Percentiles rank a stretch among this genome's conserved stretches.
Evolutionary conservation across 2,329 filamentous ascomycete genomes (phyloP).

Genomic region (Scleromitrula shiraiana): DNA sequence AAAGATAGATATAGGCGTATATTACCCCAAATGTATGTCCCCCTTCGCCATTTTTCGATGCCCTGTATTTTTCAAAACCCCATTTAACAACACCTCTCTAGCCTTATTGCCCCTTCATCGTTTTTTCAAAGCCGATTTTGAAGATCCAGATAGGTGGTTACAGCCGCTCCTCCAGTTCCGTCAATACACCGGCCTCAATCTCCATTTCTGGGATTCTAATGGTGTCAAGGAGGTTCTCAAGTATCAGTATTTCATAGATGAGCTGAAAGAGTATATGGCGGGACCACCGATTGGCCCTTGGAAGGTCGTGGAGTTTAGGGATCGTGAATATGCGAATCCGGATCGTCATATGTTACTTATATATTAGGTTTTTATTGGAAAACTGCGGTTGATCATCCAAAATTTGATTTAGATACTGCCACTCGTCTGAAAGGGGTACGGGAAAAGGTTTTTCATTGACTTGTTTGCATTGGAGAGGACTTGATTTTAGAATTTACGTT

Average conservation of each 20-base stretch:
- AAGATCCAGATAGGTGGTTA: not conserved
- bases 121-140: not conserved
- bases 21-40: not conserved
- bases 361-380: too few species aligned
- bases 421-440: too few species aligned
- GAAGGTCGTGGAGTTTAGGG: slow-evolving; percentile 1
- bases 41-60: not conserved
- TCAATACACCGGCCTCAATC: slow-evolving; percentile 1
- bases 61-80: too few species aligned
- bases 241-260: not conserved
- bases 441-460: too few species aligned
- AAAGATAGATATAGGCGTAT: slow-evolving; percentile 3
- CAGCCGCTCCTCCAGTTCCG: slow-evolving; percentile 1
- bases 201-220: slow-evolving; percentile 1
- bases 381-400: too few species aligned
- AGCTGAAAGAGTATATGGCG: not conserved
- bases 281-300: not conserved
- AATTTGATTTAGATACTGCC: too few species aligned
- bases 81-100: not conserved
- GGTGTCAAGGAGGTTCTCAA: not conserved
- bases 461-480: too few species aligned
- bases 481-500: too few species aligned
- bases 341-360: too few species aligned
- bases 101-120: not conserved
- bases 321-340: not conserved